These are phyloP conservation scores for Thermochaetoides dissita DNA, from an alignment of 2,329 filamentous ascomycete genomes.

Conservation along the genomic window DNA sequence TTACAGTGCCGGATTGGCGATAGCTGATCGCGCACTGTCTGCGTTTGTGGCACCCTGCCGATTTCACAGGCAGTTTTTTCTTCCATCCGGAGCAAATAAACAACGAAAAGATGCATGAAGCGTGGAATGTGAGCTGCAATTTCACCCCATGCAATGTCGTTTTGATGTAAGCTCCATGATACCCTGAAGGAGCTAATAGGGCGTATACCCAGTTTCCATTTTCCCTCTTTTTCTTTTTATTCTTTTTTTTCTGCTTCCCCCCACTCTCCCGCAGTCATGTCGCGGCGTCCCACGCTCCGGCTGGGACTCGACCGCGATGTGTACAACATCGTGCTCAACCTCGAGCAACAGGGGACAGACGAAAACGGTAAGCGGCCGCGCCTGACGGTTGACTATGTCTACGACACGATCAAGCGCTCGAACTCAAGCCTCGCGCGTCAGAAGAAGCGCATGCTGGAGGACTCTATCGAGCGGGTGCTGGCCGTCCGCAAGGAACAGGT, in stretches of 20 bases:
- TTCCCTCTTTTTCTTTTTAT: neutral
- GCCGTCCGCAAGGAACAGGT: slow-evolving; percentile 55
- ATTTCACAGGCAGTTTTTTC: too few species aligned
- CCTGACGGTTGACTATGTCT: slow-evolving; percentile 50
- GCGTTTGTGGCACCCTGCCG: too few species aligned
- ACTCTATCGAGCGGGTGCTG: slow-evolving; percentile 71
- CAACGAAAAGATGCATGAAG: too few species aligned
- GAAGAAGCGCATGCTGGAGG: slow-evolving; percentile 69
- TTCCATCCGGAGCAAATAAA: too few species aligned
- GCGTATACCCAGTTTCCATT: neutral
- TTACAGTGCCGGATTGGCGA: too few species aligned
- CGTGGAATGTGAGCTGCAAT: too few species aligned
- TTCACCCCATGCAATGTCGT: too few species aligned
- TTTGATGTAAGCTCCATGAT: neutral
- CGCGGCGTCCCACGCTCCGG: slow-evolving; percentile 5
- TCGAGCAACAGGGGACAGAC: slow-evolving; percentile 43
- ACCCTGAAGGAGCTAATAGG: neutral
- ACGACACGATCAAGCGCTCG: slow-evolving; percentile 67
- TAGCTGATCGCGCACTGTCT: too few species aligned
- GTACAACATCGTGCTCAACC: slow-evolving; percentile 65
- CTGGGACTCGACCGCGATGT: slow-evolving; percentile 53
- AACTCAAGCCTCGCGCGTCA: slow-evolving; percentile 77
- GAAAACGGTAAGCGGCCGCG: slow-evolving; percentile 7
- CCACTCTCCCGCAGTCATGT: slow-evolving; percentile 1
- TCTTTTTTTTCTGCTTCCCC: neutral